A percentile compares a stretch with the other conserved stretches of the same genome.
phyloP scores from a whole-genome alignment of 768 basidiomycete genomes.

The button mushroom (Agaricus bisporus) region DNA sequence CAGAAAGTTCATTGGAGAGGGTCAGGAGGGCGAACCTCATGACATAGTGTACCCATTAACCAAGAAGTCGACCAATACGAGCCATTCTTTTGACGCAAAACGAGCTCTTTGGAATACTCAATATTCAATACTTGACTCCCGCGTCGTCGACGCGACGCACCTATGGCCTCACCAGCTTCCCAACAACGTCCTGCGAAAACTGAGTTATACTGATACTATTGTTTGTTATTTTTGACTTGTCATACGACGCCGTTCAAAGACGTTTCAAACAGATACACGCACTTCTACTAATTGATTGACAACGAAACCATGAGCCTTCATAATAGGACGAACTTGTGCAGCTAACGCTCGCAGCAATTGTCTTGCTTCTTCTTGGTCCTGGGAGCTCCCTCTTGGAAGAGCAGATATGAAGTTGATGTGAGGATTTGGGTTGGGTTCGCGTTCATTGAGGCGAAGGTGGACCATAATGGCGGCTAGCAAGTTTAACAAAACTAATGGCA shows the following conservation, averaged over 20 bases:
- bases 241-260: background rate
- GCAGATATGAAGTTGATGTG: conserved; percentile 71
- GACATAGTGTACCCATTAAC: conserved; percentile 75
- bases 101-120: conserved; percentile 50
- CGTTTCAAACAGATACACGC: conserved; percentile 8
- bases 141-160: conserved; percentile 26
- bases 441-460: conserved; percentile 66
- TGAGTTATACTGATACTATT: conserved; percentile 68
- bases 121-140: background rate
- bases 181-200: conserved; percentile 84
- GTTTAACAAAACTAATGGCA: background rate
- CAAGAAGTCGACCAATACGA: conserved; percentile 56
- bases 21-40: conserved; percentile 51
- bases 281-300: conserved; percentile 85
- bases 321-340: conserved; percentile 77
- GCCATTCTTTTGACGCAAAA: conserved; percentile 57
- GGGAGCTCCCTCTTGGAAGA: conserved; percentile 35
- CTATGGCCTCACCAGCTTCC: conserved; percentile 78
- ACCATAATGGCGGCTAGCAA: conserved; percentile 41
- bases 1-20: background rate
- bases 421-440: conserved; percentile 67
- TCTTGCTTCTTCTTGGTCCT: conserved; percentile 54
- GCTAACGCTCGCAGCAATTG: conserved; percentile 75
- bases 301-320: conserved; percentile 71
- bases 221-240: no score